These are phyloP conservation scores for Aspergillus leporis DNA, from an alignment of 495 filamentous ascomycete species.

Conservation along the genomic window DNA sequence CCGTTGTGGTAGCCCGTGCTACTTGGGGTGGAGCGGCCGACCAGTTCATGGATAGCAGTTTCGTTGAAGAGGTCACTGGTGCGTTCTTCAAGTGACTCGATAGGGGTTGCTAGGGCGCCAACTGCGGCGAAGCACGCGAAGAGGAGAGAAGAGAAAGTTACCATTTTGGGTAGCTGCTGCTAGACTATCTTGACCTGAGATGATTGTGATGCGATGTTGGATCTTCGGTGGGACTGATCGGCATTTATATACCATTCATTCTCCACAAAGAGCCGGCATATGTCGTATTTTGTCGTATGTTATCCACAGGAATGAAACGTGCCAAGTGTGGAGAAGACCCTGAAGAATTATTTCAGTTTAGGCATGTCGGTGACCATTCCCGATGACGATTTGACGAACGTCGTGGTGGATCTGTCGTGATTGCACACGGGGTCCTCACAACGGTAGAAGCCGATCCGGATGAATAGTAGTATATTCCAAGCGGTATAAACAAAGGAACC, in stretches of 20 bases:
- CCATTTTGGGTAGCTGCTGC: slow-evolving; percentile 1
- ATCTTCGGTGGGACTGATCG: not conserved
- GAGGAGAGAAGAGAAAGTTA: slow-evolving; percentile 4
- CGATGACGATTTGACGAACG: not conserved
- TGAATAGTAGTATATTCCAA: not conserved
- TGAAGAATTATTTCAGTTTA: not conserved
- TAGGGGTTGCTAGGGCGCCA: slow-evolving; percentile 1
- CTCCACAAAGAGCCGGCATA: not conserved
- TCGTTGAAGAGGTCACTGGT: slow-evolving; percentile 2
- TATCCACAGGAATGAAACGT: not conserved
- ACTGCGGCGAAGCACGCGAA: not conserved
- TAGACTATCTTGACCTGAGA: not conserved
- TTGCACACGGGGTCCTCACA: not conserved
- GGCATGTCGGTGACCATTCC: not conserved
- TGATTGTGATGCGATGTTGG: not conserved
- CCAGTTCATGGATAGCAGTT: slow-evolving; percentile 22
- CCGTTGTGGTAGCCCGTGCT: slow-evolving; percentile 55
- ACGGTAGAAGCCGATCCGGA: not conserved
- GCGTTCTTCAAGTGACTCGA: not conserved
- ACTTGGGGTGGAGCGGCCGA: slow-evolving; percentile 28
- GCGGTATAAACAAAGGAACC: too few relatives aligned
- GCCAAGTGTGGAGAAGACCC: not conserved
- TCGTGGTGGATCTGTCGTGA: not conserved
- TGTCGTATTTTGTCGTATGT: not conserved
- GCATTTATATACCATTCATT: not conserved